A percentile compares a stretch with the other conserved stretches of the same genome.
phyloP scores from a whole-genome alignment of 2,329 filamentous ascomycete species.

The Curvularia lunata region DNA sequence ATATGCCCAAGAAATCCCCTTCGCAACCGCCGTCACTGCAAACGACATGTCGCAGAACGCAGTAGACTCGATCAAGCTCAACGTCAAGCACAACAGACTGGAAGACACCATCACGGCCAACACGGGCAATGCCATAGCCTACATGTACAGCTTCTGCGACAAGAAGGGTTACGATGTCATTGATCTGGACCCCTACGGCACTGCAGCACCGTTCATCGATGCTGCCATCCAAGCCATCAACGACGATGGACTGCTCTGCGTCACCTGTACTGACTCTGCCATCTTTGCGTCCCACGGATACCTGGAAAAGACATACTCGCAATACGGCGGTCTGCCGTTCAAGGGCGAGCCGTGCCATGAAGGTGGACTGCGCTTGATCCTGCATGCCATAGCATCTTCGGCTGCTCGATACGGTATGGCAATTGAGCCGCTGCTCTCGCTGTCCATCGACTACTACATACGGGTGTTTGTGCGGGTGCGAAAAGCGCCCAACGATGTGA shows the following conservation, averaged over 20 bases:
- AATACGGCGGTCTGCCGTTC: conserved; percentile 89
- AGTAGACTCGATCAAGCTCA: conserved; percentile 79
- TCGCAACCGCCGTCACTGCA: conserved; percentile 79
- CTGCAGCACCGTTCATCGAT: conserved; percentile 90
- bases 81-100: conserved; percentile 82
- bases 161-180: conserved; percentile 80
- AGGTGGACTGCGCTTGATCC: conserved; percentile 82
- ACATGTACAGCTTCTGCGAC: conserved; percentile 82
- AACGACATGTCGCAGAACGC: conserved; percentile 86
- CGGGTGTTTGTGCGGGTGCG: conserved; percentile 85
- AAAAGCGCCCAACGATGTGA: conserved; percentile 83
- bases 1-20: conserved; percentile 90
- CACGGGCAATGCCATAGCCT: conserved; percentile 81
- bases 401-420: conserved; percentile 85
- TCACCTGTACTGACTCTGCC: conserved; percentile 95
- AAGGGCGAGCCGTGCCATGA: conserved; percentile 90
- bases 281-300: conserved; percentile 96
- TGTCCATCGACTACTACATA: conserved; percentile 96
- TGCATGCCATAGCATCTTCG: conserved; percentile 79
- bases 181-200: conserved; percentile 95
- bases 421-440: conserved; percentile 87
- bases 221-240: conserved; percentile 84
- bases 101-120: conserved; percentile 73
- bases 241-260: conserved; percentile 88
- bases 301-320: conserved; percentile 87